phyloP scores from a whole-genome alignment of 2,329 filamentous ascomycete genomes.

The Aspergillus hortae region DNA sequence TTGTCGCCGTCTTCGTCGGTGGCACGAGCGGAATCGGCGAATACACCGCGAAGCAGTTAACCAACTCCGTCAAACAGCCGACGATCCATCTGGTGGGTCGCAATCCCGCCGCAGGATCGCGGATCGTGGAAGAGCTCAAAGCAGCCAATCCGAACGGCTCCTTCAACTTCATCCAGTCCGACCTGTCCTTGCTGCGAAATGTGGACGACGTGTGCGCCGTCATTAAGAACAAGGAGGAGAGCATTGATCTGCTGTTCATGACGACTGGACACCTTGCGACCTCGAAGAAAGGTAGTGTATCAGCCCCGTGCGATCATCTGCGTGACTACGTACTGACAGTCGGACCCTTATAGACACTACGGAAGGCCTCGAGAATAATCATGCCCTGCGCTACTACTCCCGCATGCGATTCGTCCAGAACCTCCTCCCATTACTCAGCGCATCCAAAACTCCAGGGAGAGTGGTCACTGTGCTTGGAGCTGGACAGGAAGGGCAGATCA shows the following conservation, averaged over 20 bases:
- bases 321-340: neutral
- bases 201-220: conserved; percentile 51
- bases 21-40: conserved; percentile 52
- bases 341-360: conserved; percentile 44
- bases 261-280: conserved; percentile 42
- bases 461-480: conserved; percentile 55
- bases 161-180: conserved; percentile 13
- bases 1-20: conserved; percentile 51
- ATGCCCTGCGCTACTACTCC: conserved; percentile 54
- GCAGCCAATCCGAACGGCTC: conserved; percentile 36
- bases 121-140: conserved; percentile 42
- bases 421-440: conserved; percentile 54
- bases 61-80: conserved; percentile 38
- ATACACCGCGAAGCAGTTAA: conserved; percentile 45
- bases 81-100: conserved; percentile 50
- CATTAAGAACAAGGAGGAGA: conserved; percentile 49
- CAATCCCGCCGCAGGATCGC: conserved; percentile 31
- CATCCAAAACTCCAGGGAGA: conserved; percentile 47
- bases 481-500: conserved; percentile 50
- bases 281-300: conserved; percentile 21
- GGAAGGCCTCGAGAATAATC: conserved; percentile 55
- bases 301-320: neutral
- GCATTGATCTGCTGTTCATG: conserved; percentile 55
- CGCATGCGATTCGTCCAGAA: conserved; percentile 57
- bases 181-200: conserved; percentile 43